phyloP scores from a whole-genome alignment of 169 alveolate genomes.

The Theileria parva region DNA sequence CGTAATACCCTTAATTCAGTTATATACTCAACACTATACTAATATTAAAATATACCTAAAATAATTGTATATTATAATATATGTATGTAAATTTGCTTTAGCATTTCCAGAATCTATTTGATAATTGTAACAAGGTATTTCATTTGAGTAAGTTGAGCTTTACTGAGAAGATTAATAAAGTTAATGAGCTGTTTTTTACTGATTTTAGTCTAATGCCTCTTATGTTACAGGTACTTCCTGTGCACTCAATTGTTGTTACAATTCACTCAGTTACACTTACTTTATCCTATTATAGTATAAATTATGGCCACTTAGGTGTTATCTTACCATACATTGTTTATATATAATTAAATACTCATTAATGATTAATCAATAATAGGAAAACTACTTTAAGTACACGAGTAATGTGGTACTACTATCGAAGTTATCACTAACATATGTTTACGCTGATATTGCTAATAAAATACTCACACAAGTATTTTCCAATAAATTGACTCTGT shows the following conservation, averaged over 20 bases:
- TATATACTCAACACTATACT: constrained; percentile 82
- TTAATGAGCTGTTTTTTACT: constrained; percentile 86
- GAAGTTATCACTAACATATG: constrained; percentile 64
- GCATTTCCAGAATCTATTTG: constrained; percentile 74
- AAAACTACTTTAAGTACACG: constrained; percentile 84
- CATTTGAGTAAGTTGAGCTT: constrained; percentile 62
- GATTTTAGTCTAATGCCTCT: constrained; percentile 93
- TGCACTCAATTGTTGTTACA: no score
- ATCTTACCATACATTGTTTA: no score
- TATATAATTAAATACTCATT: neutral
- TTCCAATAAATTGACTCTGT: neutral
- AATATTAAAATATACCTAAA: neutral
- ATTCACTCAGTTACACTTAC: neutral
- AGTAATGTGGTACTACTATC: constrained; percentile 58
- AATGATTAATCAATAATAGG: constrained; percentile 58
- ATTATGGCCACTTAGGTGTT: no score
- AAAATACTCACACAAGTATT: constrained; percentile 22
- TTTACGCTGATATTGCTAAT: constrained; percentile 64
- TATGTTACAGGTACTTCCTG: constrained; percentile 81
- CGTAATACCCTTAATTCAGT: constrained; percentile 76
- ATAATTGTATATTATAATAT: neutral
- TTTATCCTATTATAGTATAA: no score
- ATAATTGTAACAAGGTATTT: constrained; percentile 67
- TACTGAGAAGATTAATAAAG: constrained; percentile 12
- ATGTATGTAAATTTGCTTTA: neutral